A percentile compares a stretch with the other conserved stretches of the same genome.
phyloP scores from a whole-genome alignment of 805 yeast species.

The Kuraishia hungarica region DNA sequence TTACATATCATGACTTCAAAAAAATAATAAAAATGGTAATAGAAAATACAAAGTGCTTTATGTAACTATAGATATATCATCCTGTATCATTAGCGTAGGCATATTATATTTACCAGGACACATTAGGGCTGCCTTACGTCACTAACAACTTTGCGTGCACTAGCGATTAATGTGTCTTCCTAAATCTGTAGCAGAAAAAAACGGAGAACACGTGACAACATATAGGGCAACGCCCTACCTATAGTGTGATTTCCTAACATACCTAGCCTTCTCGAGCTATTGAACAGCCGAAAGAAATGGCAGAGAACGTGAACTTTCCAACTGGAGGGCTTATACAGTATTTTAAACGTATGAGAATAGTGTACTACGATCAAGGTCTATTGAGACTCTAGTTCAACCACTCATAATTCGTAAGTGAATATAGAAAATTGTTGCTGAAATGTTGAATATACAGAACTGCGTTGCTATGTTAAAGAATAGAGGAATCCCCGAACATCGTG shows the following conservation, averaged over 20 bases:
- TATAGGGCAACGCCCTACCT: neutral
- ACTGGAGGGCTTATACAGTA: neutral
- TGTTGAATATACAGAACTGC: neutral
- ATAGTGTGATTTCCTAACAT: neutral
- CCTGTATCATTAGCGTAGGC: too few relatives aligned
- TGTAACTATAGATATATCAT: too few relatives aligned
- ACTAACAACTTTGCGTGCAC: neutral
- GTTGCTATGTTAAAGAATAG: neutral
- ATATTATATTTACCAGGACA: neutral
- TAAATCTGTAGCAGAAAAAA: too few relatives aligned
- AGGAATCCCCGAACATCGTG: neutral
- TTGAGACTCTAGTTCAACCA: neutral
- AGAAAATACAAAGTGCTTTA: too few relatives aligned
- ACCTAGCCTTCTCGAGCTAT: neutral
- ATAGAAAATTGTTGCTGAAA: neutral
- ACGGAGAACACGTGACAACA: neutral
- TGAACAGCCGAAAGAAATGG: neutral
- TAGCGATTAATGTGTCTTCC: too few relatives aligned
- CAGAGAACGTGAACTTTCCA: neutral
- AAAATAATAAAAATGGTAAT: too few relatives aligned
- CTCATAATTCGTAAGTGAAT: slow-evolving; percentile 1
- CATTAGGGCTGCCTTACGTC: neutral
- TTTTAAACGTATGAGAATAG: neutral
- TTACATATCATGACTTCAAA: neutral
- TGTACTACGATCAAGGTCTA: neutral